These are phyloP conservation scores for Monilinia polystroma DNA, from an alignment of 2,329 filamentous ascomycete genomes.

Conservation along the genomic window DNA sequence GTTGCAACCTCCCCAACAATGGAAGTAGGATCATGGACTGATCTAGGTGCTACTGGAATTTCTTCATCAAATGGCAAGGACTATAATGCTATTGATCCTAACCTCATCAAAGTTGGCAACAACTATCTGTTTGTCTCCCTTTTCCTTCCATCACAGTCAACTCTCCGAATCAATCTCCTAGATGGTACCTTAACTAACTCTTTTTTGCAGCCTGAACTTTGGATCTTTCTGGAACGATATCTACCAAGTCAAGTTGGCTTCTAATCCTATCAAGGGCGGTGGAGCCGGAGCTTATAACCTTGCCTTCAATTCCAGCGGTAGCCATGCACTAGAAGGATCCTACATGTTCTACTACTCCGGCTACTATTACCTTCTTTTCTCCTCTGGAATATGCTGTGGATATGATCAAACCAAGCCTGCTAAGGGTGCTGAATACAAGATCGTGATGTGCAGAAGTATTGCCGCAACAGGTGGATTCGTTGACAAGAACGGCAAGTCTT, in stretches of 20 bases:
- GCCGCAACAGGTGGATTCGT: constrained; percentile 58
- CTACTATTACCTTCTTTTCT: constrained; percentile 66
- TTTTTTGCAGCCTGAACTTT: constrained; percentile 50
- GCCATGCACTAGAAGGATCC: constrained; percentile 55
- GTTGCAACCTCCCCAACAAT: constrained; percentile 45
- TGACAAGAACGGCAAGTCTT: constrained; percentile 54
- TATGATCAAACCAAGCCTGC: constrained; percentile 55
- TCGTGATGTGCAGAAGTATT: constrained; percentile 57
- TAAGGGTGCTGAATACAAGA: constrained; percentile 10
- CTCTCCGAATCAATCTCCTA: too few relatives aligned
- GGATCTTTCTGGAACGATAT: constrained; percentile 69
- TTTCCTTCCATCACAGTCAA: background rate
- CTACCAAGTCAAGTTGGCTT: constrained; percentile 55
- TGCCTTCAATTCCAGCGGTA: constrained; percentile 51
- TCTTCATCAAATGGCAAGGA: constrained; percentile 44
- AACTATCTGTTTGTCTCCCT: constrained; percentile 41
- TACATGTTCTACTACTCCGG: constrained; percentile 53
- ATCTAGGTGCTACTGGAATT: constrained; percentile 56
- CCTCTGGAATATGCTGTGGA: constrained; percentile 60
- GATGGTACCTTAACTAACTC: background rate
- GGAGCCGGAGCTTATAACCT: constrained; percentile 47
- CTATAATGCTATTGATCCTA: constrained; percentile 63
- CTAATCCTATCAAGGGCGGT: constrained; percentile 38
- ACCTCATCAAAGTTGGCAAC: constrained; percentile 47
- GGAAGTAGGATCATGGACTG: constrained; percentile 58